phyloP scores from a whole-genome alignment of 2,329 filamentous ascomycete genomes.

The Emydomyces testavorans region DNA sequence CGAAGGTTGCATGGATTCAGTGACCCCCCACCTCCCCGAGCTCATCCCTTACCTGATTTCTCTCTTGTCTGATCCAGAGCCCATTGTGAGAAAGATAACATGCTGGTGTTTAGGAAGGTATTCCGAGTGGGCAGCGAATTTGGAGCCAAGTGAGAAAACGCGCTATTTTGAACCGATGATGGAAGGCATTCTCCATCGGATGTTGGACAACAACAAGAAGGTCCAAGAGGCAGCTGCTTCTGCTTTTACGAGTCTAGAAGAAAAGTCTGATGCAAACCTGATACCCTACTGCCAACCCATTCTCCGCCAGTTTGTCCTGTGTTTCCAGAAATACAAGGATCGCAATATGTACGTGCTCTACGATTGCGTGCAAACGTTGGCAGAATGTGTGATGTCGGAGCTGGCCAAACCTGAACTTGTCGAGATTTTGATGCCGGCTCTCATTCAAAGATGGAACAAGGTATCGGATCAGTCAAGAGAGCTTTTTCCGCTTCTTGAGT shows the following conservation, averaged over 20 bases:
- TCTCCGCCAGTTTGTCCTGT: conserved; percentile 79
- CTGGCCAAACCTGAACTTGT: conserved; percentile 73
- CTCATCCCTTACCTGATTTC: conserved; percentile 83
- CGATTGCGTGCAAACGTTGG: conserved; percentile 93
- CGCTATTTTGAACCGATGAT: conserved; percentile 90
- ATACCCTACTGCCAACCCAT: conserved; percentile 83
- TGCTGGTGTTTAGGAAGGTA: conserved; percentile 96
- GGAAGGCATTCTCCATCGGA: conserved; percentile 85
- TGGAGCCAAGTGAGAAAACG: conserved; percentile 57
- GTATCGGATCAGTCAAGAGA: conserved; percentile 83
- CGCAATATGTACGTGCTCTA: conserved; percentile 98
- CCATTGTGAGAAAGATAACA: conserved; percentile 89
- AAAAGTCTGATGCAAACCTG: conserved; percentile 72
- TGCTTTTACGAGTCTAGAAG: conserved; percentile 89
- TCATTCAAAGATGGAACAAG: conserved; percentile 78
- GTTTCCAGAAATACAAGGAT: conserved; percentile 94
- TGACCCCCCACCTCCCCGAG: conserved; percentile 80
- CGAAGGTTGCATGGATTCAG: conserved; percentile 82
- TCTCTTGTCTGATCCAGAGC: conserved; percentile 70
- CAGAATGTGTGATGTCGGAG: conserved; percentile 74
- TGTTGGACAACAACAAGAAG: conserved; percentile 96
- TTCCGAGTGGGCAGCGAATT: conserved; percentile 76
- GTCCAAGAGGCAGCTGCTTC: conserved; percentile 94
- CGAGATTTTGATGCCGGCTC: conserved; percentile 77
- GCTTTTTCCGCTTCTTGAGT: conserved; percentile 90